Percentiles rank a stretch among this genome's conserved stretches.
These are phyloP conservation scores for Phialocephala subalpina DNA, from an alignment of 2,329 filamentous ascomycete genomes.

Conservation along the genomic window DNA sequence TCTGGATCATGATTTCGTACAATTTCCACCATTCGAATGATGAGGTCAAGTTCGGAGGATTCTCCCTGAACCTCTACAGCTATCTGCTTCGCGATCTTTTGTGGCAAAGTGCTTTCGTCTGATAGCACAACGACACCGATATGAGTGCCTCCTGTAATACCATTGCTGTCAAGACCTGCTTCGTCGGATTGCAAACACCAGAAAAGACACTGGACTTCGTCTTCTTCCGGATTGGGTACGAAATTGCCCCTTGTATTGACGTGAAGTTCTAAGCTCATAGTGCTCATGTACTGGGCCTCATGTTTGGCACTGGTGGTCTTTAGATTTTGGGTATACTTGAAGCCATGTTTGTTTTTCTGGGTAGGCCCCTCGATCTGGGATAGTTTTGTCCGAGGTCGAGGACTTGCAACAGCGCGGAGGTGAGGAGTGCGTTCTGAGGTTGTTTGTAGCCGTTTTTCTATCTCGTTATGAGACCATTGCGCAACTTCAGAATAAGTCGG, in stretches of 20 bases:
- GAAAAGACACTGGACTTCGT: constrained; percentile 88
- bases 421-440: constrained; percentile 2
- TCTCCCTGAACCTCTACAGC: constrained; percentile 76
- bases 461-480: constrained; percentile 65
- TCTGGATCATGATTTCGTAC: constrained; percentile 88
- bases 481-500: constrained; percentile 76
- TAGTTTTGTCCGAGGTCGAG: constrained; percentile 49
- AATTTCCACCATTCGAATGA: constrained; percentile 86
- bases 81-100: constrained; percentile 68
- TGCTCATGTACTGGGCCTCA: constrained; percentile 93
- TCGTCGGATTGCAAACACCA: constrained; percentile 88
- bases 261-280: constrained; percentile 93
- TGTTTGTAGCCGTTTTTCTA: constrained; percentile 28
- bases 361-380: constrained; percentile 93
- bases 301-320: constrained; percentile 80
- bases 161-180: constrained; percentile 58
- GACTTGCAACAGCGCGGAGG: constrained; percentile 17
- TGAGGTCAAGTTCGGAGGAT: constrained; percentile 80
- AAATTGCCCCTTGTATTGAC: constrained; percentile 85
- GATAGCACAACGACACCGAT: constrained; percentile 79
- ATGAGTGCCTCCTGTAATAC: constrained; percentile 57
- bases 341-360: constrained; percentile 80
- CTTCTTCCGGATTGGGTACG: constrained; percentile 87
- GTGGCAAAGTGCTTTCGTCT: constrained; percentile 63
- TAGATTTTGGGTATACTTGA: constrained; percentile 84